A percentile compares a stretch with the other conserved stretches of the same genome.
Evolutionary conservation across 164 flowering plant species (phyloP).

Genomic region (Berberis vulgaris): DNA sequence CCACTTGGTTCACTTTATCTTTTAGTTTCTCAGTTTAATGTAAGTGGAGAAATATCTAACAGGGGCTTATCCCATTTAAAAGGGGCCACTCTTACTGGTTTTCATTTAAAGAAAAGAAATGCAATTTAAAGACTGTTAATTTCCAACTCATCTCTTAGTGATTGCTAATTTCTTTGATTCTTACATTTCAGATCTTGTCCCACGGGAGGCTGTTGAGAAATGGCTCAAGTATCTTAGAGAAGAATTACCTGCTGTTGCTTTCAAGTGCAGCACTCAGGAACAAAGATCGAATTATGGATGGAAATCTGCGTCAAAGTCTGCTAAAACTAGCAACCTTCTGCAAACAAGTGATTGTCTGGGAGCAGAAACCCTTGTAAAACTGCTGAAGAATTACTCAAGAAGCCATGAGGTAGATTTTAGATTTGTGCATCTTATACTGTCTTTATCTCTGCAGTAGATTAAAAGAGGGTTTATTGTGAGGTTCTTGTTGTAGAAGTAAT

Average conservation of each 20-base stretch:
- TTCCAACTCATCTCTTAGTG: too few species aligned
- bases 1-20: too few species aligned
- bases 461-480: not conserved
- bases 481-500: not conserved
- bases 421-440: not conserved
- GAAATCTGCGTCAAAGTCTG: constrained; percentile 36
- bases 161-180: too few species aligned
- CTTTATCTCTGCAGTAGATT: not conserved
- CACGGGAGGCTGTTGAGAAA: constrained; percentile 88
- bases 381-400: constrained; percentile 89
- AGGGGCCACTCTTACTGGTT: too few species aligned
- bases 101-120: too few species aligned
- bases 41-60: too few species aligned
- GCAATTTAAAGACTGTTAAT: too few species aligned
- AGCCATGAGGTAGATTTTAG: constrained; percentile 58
- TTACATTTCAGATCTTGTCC: constrained; percentile 77
- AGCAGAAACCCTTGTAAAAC: constrained; percentile 82
- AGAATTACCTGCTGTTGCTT: constrained; percentile 93
- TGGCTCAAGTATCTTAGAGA: constrained; percentile 94
- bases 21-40: too few species aligned
- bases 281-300: constrained; percentile 84
- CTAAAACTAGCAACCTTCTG: constrained; percentile 41
- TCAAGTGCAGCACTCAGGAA: constrained; percentile 92
- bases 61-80: too few species aligned
- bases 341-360: constrained; percentile 97